Base-by-base conservation (phyloP, 1,139 yeast species). In the Taiozyma sp. region DNA sequence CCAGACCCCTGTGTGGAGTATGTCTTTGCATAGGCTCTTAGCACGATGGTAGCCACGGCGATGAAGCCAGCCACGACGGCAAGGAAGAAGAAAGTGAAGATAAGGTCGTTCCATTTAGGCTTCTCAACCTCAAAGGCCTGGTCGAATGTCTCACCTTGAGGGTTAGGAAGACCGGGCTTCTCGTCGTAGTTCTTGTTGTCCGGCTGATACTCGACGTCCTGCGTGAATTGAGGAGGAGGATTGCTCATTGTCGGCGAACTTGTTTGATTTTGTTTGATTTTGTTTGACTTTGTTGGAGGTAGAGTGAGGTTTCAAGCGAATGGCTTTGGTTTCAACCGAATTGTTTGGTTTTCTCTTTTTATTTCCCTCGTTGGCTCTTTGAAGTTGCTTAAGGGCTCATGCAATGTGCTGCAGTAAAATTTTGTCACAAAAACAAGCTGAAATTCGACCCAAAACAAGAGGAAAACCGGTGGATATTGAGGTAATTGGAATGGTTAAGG, bases 81-180 rank as follows among this genome's bases (percentile, higher is more conserved):
- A 19, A 81, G 60, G 61, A 89, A 87, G 56, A 90, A 72, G 2
- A 87, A 60, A 0, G 87, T 75, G 59, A 87, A 87, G 0, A 87
- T 85, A 79, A 84, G 75, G 66, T 91, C 97, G 61, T 89, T 85
- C 69, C 76, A 80, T 57, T 71, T 76, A 10, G 89, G 89, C 62
- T 82, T 85, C 43, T 77, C 76, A 38, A 84, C 76, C 58, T 81
- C 80, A 70, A 87, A 89, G 10, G 86, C 76, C 49, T 85, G 79
- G 32, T 83, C 87, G 61, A 87, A 88, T 3, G 78, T 75, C 19
- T 72, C 75, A 0, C 75, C 77, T 8, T 65, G 57, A 5, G 69
- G 62, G 60, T 66, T 62, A 14, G 64, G 53, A 3, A 61, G 48
- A 28, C 62, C 54, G 8, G 60, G 62, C 46, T 61, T 60, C 23